Conservation (phyloP, 2,329 filamentous ascomycete genomes). For the Lachnum nothofagi region DNA sequence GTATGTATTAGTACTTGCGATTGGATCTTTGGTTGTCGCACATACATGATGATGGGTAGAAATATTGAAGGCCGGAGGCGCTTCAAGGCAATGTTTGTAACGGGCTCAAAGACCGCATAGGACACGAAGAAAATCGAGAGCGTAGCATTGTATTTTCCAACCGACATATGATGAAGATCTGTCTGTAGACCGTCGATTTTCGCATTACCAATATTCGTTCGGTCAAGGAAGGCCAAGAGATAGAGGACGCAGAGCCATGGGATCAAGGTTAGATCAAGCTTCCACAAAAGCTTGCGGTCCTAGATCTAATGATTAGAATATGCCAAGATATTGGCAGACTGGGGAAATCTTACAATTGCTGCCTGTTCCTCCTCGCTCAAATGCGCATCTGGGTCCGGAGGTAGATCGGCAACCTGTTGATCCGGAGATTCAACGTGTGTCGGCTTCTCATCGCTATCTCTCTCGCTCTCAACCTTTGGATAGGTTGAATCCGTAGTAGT, state of each 20-base stretch:
- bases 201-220: constrained; percentile 76
- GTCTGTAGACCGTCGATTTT: constrained; percentile 56
- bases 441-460: constrained; percentile 15
- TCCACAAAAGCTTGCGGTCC: constrained; percentile 59
- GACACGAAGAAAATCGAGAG: constrained; percentile 84
- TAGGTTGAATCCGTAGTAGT: neutral
- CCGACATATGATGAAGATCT: constrained; percentile 55
- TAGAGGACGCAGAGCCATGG: constrained; percentile 71
- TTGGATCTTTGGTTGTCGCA: constrained; percentile 34
- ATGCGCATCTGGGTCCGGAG: constrained; percentile 56
- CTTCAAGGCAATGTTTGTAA: constrained; percentile 69
- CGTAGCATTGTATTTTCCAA: constrained; percentile 64
- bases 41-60: constrained; percentile 73
- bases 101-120: constrained; percentile 73
- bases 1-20: neutral
- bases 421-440: neutral
- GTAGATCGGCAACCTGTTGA: constrained; percentile 5
- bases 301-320: constrained; percentile 30
- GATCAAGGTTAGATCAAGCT: constrained; percentile 56
- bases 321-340: neutral
- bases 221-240: constrained; percentile 67
- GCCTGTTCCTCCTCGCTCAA: constrained; percentile 58
- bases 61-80: constrained; percentile 70
- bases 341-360: constrained; percentile 46
- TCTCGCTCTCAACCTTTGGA: neutral